Base-by-base conservation (phyloP, 2,329 filamentous ascomycete species). In the Biscogniauxia mediterranea region DNA sequence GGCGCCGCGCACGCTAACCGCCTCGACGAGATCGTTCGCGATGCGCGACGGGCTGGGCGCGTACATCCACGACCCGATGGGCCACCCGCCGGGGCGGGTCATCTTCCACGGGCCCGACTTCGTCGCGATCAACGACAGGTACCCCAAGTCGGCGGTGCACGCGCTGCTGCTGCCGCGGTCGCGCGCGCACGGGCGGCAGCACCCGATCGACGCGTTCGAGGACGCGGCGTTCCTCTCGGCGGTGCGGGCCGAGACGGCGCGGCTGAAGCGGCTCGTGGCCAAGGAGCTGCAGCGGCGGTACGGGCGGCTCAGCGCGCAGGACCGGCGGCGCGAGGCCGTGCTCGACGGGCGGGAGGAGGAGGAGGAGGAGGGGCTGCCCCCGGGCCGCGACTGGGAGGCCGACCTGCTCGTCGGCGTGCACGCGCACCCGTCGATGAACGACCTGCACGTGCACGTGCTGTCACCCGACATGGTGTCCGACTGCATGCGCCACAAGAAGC, bases 361-460 rank as follows among this genome's bases (percentile, higher is more conserved):
- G n/a, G 70, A 60, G 83, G 66, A 21, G 0, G 75, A 78, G 26
- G 71, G 80, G 52, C 77, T 93, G 8, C 93, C 93, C 0, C 64
- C 72, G 0, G 93, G 93, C 0, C 83, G 94, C 23, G 88, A 97
- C 76, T 98, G 93, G 91, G 77, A 80, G 50, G 78, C 79, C 13
- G 92, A 95, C 25, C 83, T 98, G 55, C 84, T 85, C 55, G 84
- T 88, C 20, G 95, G 95, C 15, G 84, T 97, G 7, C 95, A 99
- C 77, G 90, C 92, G 2, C 86, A 89, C 67, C 95, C 95, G 2
- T 93, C 89, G 59, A 98, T 99, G 95, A 89, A 85, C 65, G 92
- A 98, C 74, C 74, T 98, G 58, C 95, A 99, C 76, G 82, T 98
- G 3, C 95, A 99, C 75, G 86, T 98, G 28, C 77, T 98, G 60